These are phyloP conservation scores for Conticribra weissflogii DNA, from an alignment of 108 stramenopile genomes.

Conservation along the genomic window DNA sequence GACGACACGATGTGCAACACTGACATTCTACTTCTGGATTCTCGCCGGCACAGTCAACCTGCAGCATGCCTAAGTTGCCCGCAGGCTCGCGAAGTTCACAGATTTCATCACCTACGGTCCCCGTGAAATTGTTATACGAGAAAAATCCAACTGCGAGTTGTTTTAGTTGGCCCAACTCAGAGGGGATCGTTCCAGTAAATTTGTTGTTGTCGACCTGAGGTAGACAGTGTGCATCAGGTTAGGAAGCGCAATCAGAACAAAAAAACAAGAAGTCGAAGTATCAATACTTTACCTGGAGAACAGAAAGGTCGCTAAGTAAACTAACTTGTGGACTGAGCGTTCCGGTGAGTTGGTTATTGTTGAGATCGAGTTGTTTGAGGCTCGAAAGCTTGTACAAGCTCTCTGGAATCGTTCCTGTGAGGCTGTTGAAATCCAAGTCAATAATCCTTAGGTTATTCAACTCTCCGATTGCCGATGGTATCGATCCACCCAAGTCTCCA, in stretches of 20 bases:
- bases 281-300: neutral
- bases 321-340: slow-evolving; percentile 54
- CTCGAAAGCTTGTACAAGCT: slow-evolving; percentile 5
- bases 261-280: neutral
- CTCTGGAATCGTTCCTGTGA: slow-evolving; percentile 16
- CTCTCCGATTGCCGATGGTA: slow-evolving; percentile 39
- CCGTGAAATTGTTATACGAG: slow-evolving; percentile 24
- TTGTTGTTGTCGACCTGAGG: slow-evolving; percentile 16
- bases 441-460: slow-evolving; percentile 22
- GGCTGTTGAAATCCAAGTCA: slow-evolving; percentile 21
- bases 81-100: slow-evolving; percentile 14
- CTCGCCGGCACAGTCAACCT: slow-evolving; percentile 19
- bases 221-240: too few relatives aligned
- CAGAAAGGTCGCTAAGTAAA: neutral
- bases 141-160: slow-evolving; percentile 29
- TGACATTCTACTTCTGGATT: slow-evolving; percentile 12
- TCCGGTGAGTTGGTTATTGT: slow-evolving; percentile 66
- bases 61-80: slow-evolving; percentile 13
- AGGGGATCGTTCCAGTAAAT: slow-evolving; percentile 51
- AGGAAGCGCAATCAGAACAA: too few relatives aligned
- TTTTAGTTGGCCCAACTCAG: slow-evolving; percentile 26
- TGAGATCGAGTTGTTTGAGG: slow-evolving; percentile 58
- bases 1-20: slow-evolving; percentile 25
- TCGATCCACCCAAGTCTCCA: slow-evolving; percentile 31
- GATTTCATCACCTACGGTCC: slow-evolving; percentile 7